These are phyloP conservation scores for Aspergillus wentii DNA, from an alignment of 495 filamentous ascomycete genomes.

Conservation along the genomic window DNA sequence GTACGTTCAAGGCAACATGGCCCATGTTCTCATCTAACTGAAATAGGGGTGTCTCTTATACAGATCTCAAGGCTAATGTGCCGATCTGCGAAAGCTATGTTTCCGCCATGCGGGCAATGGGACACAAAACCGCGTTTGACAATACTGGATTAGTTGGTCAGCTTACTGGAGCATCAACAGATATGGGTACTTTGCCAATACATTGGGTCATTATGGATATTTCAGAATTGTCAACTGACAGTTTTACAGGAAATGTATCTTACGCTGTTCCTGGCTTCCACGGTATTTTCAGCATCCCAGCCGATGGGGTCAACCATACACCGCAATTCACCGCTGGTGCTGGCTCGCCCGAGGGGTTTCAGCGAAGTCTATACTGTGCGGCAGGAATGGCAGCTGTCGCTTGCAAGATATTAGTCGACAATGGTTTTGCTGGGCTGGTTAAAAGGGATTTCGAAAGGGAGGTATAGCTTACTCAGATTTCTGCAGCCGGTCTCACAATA, in stretches of 20 bases:
- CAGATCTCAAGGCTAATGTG: slow-evolving; percentile 46
- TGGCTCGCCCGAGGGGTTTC: slow-evolving; percentile 42
- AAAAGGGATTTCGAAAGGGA: slow-evolving; percentile 21
- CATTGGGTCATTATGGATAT: neutral
- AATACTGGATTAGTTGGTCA: slow-evolving; percentile 27
- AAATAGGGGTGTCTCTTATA: slow-evolving; percentile 41
- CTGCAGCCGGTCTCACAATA: too few species aligned
- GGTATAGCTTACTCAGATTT: too few species aligned
- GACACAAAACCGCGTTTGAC: slow-evolving; percentile 35
- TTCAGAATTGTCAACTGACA: slow-evolving; percentile 6
- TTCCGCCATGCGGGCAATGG: slow-evolving; percentile 42
- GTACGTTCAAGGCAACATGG: too few species aligned
- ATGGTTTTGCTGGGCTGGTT: slow-evolving; percentile 26
- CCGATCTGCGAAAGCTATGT: slow-evolving; percentile 47
- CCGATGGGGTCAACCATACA: slow-evolving; percentile 49
- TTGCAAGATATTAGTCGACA: slow-evolving; percentile 42
- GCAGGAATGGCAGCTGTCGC: slow-evolving; percentile 54
- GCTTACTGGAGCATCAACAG: slow-evolving; percentile 27
- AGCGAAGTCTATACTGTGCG: slow-evolving; percentile 42
- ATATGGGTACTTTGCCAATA: slow-evolving; percentile 27
- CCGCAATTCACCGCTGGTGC: slow-evolving; percentile 49
- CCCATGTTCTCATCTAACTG: neutral
- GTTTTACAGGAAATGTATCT: slow-evolving; percentile 49
- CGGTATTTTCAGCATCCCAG: slow-evolving; percentile 47
- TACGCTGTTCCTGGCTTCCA: slow-evolving; percentile 55